A percentile compares a stretch with the other conserved stretches of the same genome.
Evolutionary conservation across 768 basidiomycete species (phyloP).

Genomic region (Tephrocybe sp.): DNA sequence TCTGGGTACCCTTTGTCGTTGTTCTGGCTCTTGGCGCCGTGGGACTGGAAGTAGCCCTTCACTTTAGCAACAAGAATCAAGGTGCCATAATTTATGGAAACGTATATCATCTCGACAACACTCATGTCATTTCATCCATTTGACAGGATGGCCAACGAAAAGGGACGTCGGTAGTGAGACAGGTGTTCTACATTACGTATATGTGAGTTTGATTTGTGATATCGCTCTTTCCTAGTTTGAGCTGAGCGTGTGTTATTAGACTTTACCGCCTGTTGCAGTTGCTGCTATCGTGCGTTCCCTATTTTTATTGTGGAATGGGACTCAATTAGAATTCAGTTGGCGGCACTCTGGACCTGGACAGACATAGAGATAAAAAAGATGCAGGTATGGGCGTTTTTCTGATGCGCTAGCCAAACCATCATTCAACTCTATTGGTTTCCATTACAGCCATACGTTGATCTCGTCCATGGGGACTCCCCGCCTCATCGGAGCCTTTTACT

Average conservation of each 20-base stretch:
- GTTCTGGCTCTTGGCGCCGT: conserved; percentile 38
- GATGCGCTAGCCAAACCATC: background rate
- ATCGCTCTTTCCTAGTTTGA: conserved; percentile 1
- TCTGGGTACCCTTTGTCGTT: conserved; percentile 41
- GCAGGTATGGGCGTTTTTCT: conserved; percentile 34
- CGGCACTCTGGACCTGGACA: conserved; percentile 54
- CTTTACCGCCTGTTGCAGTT: conserved; percentile 48
- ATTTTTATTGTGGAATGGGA: background rate
- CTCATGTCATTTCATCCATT: background rate
- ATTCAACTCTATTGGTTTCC: background rate
- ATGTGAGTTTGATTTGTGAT: conserved; percentile 33
- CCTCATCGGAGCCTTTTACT: conserved; percentile 50
- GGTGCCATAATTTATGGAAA: conserved; percentile 25
- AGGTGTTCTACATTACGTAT: conserved; percentile 49
- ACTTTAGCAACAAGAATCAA: conserved; percentile 43
- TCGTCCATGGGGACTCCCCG: conserved; percentile 52
- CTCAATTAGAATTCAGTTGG: conserved; percentile 28
- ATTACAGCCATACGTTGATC: conserved; percentile 52
- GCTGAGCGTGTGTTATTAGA: conserved; percentile 38
- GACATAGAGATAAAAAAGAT: conserved; percentile 57
- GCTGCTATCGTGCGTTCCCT: conserved; percentile 39
- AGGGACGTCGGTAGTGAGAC: conserved; percentile 29
- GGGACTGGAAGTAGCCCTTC: conserved; percentile 44
- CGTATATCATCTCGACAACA: background rate
- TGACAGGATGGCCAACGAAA: conserved; percentile 47